These are phyloP conservation scores for Phoenix dactylifera DNA, from an alignment of 176 grass and related monocot genomes.

Conservation along the genomic window DNA sequence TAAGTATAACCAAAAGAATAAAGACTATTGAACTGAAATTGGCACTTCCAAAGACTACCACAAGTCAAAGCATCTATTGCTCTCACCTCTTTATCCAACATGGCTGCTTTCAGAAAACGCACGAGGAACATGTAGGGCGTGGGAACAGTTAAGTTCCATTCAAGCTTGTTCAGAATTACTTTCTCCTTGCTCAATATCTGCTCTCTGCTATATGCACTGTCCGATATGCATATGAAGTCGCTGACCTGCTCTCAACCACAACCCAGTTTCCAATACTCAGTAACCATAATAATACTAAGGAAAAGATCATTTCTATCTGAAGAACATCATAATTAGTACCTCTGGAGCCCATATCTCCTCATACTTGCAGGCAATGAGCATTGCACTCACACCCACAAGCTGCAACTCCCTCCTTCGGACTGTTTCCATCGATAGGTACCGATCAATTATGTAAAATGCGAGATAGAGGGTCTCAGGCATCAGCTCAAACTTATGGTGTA, in stretches of 20 bases:
- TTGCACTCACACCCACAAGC: constrained; percentile 3
- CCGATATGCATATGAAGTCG: constrained; percentile 6
- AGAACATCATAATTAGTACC: background rate
- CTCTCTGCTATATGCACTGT: constrained; percentile 9
- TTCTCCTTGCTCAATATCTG: constrained; percentile 11
- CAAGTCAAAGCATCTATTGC: background rate
- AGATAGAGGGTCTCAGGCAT: constrained; percentile 11
- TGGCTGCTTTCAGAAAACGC: constrained; percentile 50
- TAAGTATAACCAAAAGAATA: background rate
- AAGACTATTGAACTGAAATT: constrained; percentile 4
- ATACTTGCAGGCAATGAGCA: constrained; percentile 16
- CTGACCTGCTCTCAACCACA: constrained; percentile 5
- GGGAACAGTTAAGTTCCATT: constrained; percentile 72
- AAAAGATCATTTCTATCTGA: background rate
- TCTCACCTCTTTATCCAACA: constrained; percentile 33
- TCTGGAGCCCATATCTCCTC: constrained; percentile 16
- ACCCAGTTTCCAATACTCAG: background rate
- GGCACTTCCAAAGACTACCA: background rate
- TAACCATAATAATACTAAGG: background rate
- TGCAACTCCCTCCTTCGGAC: background rate
- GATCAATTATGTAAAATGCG: constrained; percentile 1
- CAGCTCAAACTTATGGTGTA: constrained; percentile 10
- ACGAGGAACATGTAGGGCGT: constrained; percentile 60
- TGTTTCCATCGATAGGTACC: background rate
- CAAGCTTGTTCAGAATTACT: constrained; percentile 17